Evolutionary conservation across 441 rosid genomes (phyloP), one percentile per base, ranked within the genome.

Genomic region (Arabidopsis lyrata): DNA sequence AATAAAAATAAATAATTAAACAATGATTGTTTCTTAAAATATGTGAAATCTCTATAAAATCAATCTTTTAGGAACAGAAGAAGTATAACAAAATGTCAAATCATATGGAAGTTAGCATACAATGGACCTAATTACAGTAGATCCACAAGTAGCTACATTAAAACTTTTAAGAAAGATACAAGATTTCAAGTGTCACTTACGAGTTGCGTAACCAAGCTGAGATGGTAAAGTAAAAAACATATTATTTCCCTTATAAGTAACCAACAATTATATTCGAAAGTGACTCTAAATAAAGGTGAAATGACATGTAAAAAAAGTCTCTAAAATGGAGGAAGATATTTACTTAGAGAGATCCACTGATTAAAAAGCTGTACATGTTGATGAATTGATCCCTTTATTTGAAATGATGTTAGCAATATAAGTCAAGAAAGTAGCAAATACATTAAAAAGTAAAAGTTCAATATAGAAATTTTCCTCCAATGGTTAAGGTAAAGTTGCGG

Each of bases 251-350:
- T 48, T 36, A 5, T 12, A 27, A 44, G 66, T 58, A 65, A 65
- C 64, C 60, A 56, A 16, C 59, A 31, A 15, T 12, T 35, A 55
- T 38, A 58, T 49, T 74, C 29, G 72, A 65, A 75, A 75, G 63
- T 67, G 68, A 41, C 63, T 16, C 4, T 41, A 39, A 20, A 56
- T 29, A 57, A 66, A 58, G 61, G 67, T 66, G 55, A 74, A 66
- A 11, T 31, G 61, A 74, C 49, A 65, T 15, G 65, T 45, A 27
- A 74, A 74, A 74, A 74, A 13, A 12, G 24, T 48, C 45, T 10
- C 63, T 12, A 1, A 52, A 22, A 59, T 74, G 63, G 55, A 67
- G 73, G 73, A 60, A 67, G 63, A 75, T 75, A 67, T 50, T 66
- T 64, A 67, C 55, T 4, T 57, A 59, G 18, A 49, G 50, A 56